Percentiles rank a stretch among this genome's conserved stretches.
Conservation (phyloP, 2,329 filamentous ascomycete species). For the Aspergillus sergii region DNA sequence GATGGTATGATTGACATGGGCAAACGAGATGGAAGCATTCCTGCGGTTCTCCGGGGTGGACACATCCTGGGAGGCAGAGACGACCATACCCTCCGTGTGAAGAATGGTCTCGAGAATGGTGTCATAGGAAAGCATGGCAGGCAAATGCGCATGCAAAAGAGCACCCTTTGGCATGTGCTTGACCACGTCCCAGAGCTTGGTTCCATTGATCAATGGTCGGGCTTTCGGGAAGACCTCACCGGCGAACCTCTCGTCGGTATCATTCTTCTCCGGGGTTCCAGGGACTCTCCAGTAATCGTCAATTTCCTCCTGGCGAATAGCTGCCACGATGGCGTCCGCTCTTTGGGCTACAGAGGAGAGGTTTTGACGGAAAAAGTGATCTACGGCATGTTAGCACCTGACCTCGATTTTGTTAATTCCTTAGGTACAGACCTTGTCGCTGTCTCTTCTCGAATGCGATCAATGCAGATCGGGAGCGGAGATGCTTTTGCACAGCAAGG, state of each 20-base stretch:
- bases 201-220: constrained; percentile 79
- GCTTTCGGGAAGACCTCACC: constrained; percentile 92
- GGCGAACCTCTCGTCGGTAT: constrained; percentile 46
- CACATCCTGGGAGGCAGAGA: constrained; percentile 61
- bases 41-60: constrained; percentile 54
- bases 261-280: constrained; percentile 11
- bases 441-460: constrained; percentile 77
- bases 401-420: too few species aligned
- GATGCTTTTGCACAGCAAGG: constrained; percentile 62
- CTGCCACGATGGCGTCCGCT: constrained; percentile 64
- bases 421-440: constrained; percentile 65
- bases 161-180: constrained; percentile 80
- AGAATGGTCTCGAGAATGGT: constrained; percentile 73
- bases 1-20: constrained; percentile 53
- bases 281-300: constrained; percentile 22
- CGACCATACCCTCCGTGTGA: constrained; percentile 69
- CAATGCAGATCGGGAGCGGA: constrained; percentile 70
- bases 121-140: constrained; percentile 84
- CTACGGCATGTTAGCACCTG: constrained; percentile 2
- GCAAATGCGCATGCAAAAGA: constrained; percentile 72
- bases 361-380: constrained; percentile 34
- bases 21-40: constrained; percentile 62
- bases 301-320: constrained; percentile 23
- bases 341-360: constrained; percentile 72
- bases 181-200: constrained; percentile 82